A percentile compares a stretch with the other conserved stretches of the same genome.
Evolutionary conservation across 208 protist genomes (phyloP).

Genomic region (Trypanosoma theileri): DNA sequence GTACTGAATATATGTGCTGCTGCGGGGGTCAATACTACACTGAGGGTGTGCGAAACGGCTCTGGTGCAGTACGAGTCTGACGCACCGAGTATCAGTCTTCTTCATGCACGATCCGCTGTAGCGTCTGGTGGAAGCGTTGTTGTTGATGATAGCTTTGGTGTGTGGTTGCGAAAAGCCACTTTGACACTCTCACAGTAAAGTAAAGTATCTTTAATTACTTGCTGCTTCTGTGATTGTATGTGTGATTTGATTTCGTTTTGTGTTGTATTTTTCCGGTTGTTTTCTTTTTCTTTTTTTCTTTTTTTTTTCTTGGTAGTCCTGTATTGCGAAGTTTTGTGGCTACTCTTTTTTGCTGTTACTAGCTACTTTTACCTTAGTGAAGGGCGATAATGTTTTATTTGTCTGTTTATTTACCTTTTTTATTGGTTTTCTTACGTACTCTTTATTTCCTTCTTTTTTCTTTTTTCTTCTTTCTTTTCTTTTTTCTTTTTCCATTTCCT

Average conservation of each 20-base stretch:
- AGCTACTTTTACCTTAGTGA: too few relatives aligned
- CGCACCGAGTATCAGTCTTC: not conserved
- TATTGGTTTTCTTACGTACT: constrained; percentile 8
- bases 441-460: constrained; percentile 1
- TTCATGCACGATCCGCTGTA: constrained; percentile 18
- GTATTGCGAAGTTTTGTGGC: too few relatives aligned
- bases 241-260: not conserved
- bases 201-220: not conserved
- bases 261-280: not conserved
- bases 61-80: not conserved
- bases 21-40: not conserved
- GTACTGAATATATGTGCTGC: not conserved
- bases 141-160: constrained; percentile 29
- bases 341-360: not conserved
- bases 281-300: not conserved
- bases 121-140: constrained; percentile 24
- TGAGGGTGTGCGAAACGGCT: constrained; percentile 9
- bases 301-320: constrained; percentile 1
- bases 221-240: not conserved
- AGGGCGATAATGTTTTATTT: too few relatives aligned
- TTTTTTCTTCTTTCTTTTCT: constrained; percentile 15
- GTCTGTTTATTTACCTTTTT: constrained; percentile 10
- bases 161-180: constrained; percentile 30
- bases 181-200: constrained; percentile 2
- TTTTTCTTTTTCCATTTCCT: constrained; percentile 12